These are phyloP conservation scores for Cerrena zonata DNA, from an alignment of 1,284 basidiomycete genomes.

Conservation along the genomic window DNA sequence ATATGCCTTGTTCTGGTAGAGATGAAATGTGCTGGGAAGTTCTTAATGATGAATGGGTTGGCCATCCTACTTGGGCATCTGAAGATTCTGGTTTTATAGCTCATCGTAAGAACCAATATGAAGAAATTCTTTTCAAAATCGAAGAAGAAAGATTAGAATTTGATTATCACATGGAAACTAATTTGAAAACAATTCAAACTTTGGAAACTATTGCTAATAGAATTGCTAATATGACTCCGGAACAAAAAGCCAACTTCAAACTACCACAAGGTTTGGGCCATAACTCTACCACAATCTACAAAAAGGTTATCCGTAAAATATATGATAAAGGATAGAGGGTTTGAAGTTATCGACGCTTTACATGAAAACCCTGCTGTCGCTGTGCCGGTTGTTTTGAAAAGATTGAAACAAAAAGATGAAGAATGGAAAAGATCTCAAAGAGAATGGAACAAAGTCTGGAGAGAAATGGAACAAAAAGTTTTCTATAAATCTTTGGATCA, in stretches of 20 bases:
- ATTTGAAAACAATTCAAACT: conserved; percentile 87
- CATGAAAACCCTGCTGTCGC: conserved; percentile 90
- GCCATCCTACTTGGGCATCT: conserved; percentile 95
- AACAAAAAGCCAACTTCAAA: conserved; percentile 81
- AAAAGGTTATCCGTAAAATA: conserved; percentile 91
- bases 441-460: conserved; percentile 96
- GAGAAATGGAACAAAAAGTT: conserved; percentile 93
- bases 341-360: conserved; percentile 84
- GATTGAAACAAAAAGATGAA: conserved; percentile 92
- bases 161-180: conserved; percentile 92
- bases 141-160: conserved; percentile 99
- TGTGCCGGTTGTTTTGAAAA: conserved; percentile 85
- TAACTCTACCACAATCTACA: conserved; percentile 84
- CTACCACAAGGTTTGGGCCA: conserved; percentile 86
- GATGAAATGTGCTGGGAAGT: conserved; percentile 95
- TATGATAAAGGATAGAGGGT: conserved; percentile 81
- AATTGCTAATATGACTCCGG: conserved; percentile 84
- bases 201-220: conserved; percentile 86
- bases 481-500: conserved; percentile 97
- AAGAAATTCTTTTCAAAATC: conserved; percentile 91
- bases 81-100: conserved; percentile 91
- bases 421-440: conserved; percentile 94
- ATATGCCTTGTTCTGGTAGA: conserved; percentile 87
- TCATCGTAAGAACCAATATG: conserved; percentile 95
- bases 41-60: conserved; percentile 96